Evolutionary conservation across 257 asterid species (phyloP).

Genomic region (Solanum bukasovii): DNA sequence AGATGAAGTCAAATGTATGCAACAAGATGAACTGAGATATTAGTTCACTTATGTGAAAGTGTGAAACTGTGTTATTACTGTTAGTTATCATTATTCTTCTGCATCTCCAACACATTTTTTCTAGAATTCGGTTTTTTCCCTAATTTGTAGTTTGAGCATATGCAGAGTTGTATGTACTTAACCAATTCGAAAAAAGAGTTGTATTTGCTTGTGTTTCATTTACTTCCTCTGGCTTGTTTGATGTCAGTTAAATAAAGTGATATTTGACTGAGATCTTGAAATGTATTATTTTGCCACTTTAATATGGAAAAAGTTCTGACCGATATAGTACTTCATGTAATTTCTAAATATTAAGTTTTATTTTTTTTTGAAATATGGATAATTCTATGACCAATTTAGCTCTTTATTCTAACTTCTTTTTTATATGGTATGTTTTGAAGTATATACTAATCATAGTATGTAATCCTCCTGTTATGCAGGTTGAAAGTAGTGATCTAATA

Average conservation of each 20-base stretch:
- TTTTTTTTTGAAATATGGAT: background rate
- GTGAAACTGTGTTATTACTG: background rate
- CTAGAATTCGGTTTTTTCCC: background rate
- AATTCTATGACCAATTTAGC: background rate
- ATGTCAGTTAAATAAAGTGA: background rate
- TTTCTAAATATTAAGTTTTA: background rate
- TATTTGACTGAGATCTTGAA: background rate
- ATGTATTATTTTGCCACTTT: background rate
- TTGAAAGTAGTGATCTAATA: conserved; percentile 95
- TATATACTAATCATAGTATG: background rate
- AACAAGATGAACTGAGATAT: background rate
- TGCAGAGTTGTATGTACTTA: background rate
- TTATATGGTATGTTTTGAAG: background rate
- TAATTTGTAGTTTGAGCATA: background rate
- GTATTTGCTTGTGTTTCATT: background rate
- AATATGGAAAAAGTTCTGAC: background rate
- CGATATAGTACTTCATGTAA: background rate
- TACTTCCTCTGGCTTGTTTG: background rate
- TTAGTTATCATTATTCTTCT: background rate
- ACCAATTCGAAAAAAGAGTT: background rate
- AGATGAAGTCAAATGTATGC: background rate
- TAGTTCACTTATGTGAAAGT: background rate
- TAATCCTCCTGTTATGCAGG: conserved; percentile 36
- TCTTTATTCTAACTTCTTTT: background rate
- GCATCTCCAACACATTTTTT: background rate